Conservation (phyloP, 129 eudicot species). For the Deinandra increscens region DNA sequence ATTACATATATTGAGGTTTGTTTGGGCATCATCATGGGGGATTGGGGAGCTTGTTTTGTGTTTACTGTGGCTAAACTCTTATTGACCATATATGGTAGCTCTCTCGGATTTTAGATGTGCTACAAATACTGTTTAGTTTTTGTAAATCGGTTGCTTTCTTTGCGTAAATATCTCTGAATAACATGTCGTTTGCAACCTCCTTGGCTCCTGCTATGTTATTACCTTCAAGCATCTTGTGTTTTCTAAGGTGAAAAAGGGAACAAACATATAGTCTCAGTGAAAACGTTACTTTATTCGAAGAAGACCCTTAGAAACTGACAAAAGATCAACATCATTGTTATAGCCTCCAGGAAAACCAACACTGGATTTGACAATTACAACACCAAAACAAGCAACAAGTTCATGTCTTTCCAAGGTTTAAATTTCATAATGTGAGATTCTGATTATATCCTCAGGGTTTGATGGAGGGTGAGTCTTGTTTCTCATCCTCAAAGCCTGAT, state of each 20-base stretch:
- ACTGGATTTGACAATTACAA: not conserved
- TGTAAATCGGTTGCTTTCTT: constrained; percentile 18
- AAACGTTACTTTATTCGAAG: not conserved
- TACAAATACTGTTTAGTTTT: constrained; percentile 8
- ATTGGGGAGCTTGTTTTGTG: constrained; percentile 19
- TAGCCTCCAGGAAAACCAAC: not conserved
- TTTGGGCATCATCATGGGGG: not conserved
- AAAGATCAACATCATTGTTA: not conserved
- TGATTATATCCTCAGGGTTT: constrained; percentile 43
- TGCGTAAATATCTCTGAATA: constrained; percentile 24
- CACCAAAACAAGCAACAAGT: not conserved
- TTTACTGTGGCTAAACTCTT: constrained; percentile 14
- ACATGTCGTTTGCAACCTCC: not conserved
- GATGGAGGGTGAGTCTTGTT: constrained; percentile 72
- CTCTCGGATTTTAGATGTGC: not conserved
- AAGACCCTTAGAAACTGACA: not conserved
- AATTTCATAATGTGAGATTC: constrained; percentile 43
- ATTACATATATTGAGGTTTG: constrained; percentile 45
- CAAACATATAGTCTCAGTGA: not conserved
- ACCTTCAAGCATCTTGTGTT: too few relatives aligned
- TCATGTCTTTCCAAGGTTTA: not conserved
- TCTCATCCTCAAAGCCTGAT: constrained; percentile 53
- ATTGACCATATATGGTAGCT: constrained; percentile 27
- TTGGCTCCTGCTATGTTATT: not conserved
- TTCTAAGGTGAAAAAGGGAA: not conserved